Conservation (phyloP, 169 alveolate species). For the Plasmodium gallinaceum region DNA sequence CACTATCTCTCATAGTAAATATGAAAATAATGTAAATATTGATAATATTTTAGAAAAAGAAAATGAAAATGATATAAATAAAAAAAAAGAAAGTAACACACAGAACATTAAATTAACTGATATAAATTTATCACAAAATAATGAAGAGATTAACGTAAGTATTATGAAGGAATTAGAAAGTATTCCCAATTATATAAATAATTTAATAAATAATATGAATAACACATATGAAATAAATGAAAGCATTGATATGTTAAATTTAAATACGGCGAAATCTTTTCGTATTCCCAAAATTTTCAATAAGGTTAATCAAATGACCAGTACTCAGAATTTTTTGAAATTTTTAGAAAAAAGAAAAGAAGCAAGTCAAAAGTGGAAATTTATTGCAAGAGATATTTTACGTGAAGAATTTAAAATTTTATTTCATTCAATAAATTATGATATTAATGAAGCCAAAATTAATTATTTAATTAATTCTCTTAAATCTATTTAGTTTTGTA, state of each 20-base stretch:
- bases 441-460: conserved; percentile 48
- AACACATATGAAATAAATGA: conserved; percentile 62
- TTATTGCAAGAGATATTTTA: conserved; percentile 33
- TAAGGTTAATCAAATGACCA: conserved; percentile 11
- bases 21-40: no score
- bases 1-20: no score
- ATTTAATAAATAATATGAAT: conserved; percentile 71
- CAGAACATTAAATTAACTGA: no score
- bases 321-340: conserved; percentile 31
- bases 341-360: conserved; percentile 50
- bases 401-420: conserved; percentile 37
- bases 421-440: conserved; percentile 21
- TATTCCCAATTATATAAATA: conserved; percentile 35
- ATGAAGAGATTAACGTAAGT: neutral
- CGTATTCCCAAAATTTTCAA: conserved; percentile 23
- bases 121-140: neutral
- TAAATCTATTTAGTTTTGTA: conserved; percentile 16
- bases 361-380: conserved; percentile 59
- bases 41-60: neutral
- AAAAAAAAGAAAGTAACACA: neutral
- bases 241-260: conserved; percentile 44
- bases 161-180: conserved; percentile 7
- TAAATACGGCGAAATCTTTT: conserved; percentile 49
- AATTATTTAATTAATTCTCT: conserved; percentile 19
- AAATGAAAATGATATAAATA: neutral